phyloP scores from a whole-genome alignment of 202 grass and related monocot species.

The Tripidium arundinaceum region DNA sequence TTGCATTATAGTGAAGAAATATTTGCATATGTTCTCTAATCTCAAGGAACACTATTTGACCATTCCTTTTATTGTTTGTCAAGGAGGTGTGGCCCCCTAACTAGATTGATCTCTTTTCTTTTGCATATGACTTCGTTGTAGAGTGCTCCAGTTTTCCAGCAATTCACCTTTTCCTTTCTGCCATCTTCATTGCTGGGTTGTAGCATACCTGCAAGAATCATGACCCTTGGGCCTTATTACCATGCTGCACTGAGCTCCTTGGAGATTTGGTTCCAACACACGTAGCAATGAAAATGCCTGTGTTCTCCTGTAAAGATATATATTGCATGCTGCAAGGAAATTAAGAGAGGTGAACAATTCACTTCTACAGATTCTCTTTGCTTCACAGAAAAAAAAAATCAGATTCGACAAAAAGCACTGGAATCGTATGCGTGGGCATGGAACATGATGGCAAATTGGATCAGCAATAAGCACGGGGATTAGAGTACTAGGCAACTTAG shows the following conservation, averaged over 20 bases:
- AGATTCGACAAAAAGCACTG: not conserved
- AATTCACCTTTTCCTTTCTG: not conserved
- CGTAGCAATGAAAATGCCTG: not conserved
- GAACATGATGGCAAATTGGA: not conserved
- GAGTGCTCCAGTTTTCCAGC: not conserved
- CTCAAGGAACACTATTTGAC: slow-evolving; percentile 1
- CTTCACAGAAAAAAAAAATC: not conserved
- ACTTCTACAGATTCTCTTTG: not conserved
- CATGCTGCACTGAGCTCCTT: too few relatives aligned
- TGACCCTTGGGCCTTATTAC: too few relatives aligned
- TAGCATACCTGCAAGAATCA: too few relatives aligned
- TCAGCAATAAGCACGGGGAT: not conserved
- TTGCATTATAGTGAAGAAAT: not conserved
- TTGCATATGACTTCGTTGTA: not conserved
- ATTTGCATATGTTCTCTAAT: not conserved
- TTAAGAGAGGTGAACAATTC: not conserved
- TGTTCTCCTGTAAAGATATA: not conserved
- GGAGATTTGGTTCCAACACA: not conserved
- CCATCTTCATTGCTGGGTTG: too few relatives aligned
- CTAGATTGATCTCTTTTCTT: not conserved
- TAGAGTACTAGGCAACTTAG: not conserved
- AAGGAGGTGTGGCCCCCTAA: not conserved
- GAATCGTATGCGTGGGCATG: not conserved
- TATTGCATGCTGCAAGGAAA: not conserved
- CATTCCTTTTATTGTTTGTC: not conserved